Evolutionary conservation across 306 rosid genomes (phyloP).

Genomic region (Dryas alaskensis): DNA sequence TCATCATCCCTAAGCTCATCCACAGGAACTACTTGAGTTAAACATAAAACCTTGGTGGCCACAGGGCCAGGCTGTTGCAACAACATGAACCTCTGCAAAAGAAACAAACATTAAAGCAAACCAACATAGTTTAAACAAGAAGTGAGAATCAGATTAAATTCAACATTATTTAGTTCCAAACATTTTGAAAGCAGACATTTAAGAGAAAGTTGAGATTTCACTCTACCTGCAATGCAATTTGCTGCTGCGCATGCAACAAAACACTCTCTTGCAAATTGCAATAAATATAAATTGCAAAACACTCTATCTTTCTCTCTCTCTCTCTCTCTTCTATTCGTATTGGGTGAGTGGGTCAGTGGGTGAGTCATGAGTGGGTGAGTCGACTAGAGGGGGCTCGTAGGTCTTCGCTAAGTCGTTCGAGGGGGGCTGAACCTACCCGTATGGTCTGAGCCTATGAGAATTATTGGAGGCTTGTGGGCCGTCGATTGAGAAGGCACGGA

Average conservation of each 20-base stretch:
- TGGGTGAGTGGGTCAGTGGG: background rate
- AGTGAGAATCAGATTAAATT: background rate
- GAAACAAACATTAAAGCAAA: background rate
- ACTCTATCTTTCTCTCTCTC: slow-evolving; percentile 16
- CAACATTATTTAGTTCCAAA: too few relatives aligned
- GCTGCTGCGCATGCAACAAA: slow-evolving; percentile 94
- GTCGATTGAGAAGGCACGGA: slow-evolving; percentile 47
- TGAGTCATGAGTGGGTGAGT: slow-evolving; percentile 19
- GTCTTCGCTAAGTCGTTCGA: slow-evolving; percentile 45
- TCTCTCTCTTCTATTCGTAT: slow-evolving; percentile 41
- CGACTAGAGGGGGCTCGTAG: slow-evolving; percentile 32
- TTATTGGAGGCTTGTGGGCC: slow-evolving; percentile 22
- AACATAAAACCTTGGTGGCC: slow-evolving; percentile 82
- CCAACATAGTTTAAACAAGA: too few relatives aligned
- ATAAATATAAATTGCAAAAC: too few relatives aligned
- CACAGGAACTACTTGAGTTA: slow-evolving; percentile 72
- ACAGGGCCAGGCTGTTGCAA: slow-evolving; percentile 63
- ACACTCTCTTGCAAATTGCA: slow-evolving; percentile 60
- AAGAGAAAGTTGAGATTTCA: background rate
- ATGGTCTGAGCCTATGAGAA: slow-evolving; percentile 11
- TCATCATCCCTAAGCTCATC: slow-evolving; percentile 93
- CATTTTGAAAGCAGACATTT: background rate
- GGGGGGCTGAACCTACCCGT: slow-evolving; percentile 27
- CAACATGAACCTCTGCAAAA: slow-evolving; percentile 74
- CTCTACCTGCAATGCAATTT: slow-evolving; percentile 89